Conservation (phyloP, 2,329 filamentous ascomycete genomes). For the Trichoderma citrinoviride region DNA sequence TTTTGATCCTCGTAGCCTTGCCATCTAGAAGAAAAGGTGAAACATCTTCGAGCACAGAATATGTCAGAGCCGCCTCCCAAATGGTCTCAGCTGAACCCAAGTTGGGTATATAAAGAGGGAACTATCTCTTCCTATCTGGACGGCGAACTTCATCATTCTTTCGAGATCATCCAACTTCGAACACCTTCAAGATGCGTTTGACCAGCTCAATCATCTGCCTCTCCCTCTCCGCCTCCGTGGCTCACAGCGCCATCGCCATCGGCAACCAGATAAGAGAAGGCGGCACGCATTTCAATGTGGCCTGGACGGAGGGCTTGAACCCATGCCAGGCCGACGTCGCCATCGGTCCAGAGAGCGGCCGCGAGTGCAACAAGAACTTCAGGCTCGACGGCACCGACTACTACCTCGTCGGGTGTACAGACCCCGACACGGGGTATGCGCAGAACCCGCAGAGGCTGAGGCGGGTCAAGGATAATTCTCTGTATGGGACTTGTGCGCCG, state of each 20-base stretch:
- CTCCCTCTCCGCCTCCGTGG: conserved; percentile 2
- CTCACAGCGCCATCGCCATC: neutral
- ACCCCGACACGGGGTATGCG: neutral
- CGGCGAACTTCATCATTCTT: neutral
- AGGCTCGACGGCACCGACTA: neutral
- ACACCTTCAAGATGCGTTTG: neutral
- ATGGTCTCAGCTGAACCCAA: no score
- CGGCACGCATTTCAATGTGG: neutral
- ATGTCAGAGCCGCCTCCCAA: neutral
- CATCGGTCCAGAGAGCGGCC: neutral
- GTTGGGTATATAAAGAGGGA: neutral
- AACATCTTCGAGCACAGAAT: neutral
- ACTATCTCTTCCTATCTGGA: neutral
- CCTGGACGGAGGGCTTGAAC: neutral
- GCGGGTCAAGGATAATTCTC: neutral
- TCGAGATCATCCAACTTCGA: neutral
- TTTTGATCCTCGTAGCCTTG: neutral
- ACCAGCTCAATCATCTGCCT: neutral
- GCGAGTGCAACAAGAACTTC: neutral
- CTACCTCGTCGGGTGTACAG: conserved; percentile 1
- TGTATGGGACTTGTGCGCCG: neutral
- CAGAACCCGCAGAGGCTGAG: neutral
- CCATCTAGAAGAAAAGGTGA: neutral
- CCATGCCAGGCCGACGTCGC: neutral
- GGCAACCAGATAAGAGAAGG: conserved; percentile 2